Evolutionary conservation across 2,329 filamentous ascomycete species (phyloP).

Genomic region (Coniochaeta sp.): DNA sequence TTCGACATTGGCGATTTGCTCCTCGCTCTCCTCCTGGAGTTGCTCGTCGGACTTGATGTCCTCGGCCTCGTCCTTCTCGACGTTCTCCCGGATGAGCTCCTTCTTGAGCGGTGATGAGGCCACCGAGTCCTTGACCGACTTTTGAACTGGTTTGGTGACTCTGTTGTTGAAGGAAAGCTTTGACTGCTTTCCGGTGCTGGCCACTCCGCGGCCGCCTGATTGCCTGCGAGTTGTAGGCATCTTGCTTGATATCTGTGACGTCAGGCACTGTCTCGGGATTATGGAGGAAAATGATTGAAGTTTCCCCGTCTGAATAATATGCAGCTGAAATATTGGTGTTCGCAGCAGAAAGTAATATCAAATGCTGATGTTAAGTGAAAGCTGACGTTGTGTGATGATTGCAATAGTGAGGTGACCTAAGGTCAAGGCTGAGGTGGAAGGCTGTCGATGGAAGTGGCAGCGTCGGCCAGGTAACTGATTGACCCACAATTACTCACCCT

Average conservation of each 20-base stretch:
- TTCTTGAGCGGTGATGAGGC: conserved; percentile 26
- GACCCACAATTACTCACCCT: not conserved
- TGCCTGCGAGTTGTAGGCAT: conserved; percentile 46
- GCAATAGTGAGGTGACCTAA: not conserved
- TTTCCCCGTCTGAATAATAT: not conserved
- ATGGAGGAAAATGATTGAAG: not conserved
- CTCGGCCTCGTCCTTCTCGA: conserved; percentile 10
- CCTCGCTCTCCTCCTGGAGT: conserved; percentile 13
- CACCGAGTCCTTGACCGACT: conserved; percentile 38
- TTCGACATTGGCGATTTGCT: conserved; percentile 7
- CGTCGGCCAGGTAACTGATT: not conserved
- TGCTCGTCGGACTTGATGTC: conserved; percentile 11
- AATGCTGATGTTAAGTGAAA: not conserved
- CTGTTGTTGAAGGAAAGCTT: conserved; percentile 51
- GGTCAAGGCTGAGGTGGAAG: not conserved
- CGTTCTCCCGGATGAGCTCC: conserved; percentile 14
- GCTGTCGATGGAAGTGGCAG: not conserved
- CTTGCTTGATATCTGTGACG: conserved; percentile 12
- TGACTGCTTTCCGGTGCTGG: conserved; percentile 38
- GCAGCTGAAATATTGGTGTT: not conserved
- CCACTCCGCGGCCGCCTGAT: conserved; percentile 27
- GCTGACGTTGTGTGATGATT: not conserved
- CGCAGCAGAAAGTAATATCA: not conserved
- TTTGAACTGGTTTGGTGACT: conserved; percentile 46
- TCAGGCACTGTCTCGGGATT: conserved; percentile 4